Evolutionary conservation across 345 rosid species (phyloP).

Genomic region (Turnera subulata): DNA sequence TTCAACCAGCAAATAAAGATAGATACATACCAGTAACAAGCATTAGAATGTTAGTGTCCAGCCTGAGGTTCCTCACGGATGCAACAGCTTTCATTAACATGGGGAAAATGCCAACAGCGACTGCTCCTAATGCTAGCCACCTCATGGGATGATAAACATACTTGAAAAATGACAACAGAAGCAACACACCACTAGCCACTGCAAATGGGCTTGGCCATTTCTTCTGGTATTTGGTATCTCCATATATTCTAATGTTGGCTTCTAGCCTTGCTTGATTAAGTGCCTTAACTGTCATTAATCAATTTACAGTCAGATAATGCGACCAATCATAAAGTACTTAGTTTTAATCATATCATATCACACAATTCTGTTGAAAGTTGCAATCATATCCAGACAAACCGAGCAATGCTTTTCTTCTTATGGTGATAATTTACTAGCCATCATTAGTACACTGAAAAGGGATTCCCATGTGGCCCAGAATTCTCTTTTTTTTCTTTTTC

Average conservation of each 20-base stretch:
- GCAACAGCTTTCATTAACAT: conserved; percentile 46
- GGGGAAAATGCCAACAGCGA: conserved; percentile 55
- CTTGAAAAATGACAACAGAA: conserved; percentile 51
- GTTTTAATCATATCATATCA: no score
- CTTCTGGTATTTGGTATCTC: conserved; percentile 42
- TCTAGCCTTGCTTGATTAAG: conserved; percentile 77
- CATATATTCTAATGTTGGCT: conserved; percentile 65
- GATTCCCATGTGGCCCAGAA: no score
- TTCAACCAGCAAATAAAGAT: no score
- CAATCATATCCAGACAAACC: no score
- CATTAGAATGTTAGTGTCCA: conserved; percentile 69
- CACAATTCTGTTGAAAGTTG: no score
- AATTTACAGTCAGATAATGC: no score
- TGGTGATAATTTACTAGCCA: no score
- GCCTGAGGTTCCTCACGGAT: conserved; percentile 39
- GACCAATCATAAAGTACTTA: no score
- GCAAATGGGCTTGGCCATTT: conserved; percentile 93
- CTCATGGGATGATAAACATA: conserved; percentile 52
- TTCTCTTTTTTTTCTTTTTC: no score
- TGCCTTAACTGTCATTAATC: conserved; percentile 52
- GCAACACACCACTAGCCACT: conserved; percentile 50
- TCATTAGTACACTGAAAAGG: no score
- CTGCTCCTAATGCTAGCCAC: conserved; percentile 78
- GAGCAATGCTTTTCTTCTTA: no score
- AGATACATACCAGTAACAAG: conserved; percentile 60